These are phyloP conservation scores for Alloascoidea africana DNA, from an alignment of 805 yeast species.

Conservation along the genomic window DNA sequence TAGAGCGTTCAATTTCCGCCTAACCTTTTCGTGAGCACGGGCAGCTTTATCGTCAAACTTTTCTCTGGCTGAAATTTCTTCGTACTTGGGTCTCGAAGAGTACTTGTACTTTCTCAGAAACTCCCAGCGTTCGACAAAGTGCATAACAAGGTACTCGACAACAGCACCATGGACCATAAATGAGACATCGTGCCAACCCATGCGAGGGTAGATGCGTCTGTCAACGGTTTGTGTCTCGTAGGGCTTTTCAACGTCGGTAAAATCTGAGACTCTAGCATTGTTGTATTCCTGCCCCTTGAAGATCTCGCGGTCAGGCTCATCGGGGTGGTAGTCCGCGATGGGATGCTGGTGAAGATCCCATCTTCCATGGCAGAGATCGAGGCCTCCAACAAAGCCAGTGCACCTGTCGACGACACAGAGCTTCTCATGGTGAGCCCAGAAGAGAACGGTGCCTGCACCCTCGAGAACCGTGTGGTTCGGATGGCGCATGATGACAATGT, in stretches of 20 bases:
- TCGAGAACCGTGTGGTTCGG: constrained; percentile 6
- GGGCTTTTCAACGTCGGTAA: constrained; percentile 5
- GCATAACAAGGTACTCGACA: constrained; percentile 5
- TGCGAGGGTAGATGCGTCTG: constrained; percentile 4
- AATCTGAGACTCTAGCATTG: constrained; percentile 5
- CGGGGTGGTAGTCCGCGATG: constrained; percentile 5
- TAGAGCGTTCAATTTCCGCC: background rate
- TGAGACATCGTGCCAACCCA: constrained; percentile 7
- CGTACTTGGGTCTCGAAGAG: constrained; percentile 4
- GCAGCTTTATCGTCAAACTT: constrained; percentile 1
- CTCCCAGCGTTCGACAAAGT: constrained; percentile 7
- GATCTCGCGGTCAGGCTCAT: constrained; percentile 2
- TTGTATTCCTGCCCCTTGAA: constrained; percentile 6
- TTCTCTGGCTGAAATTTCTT: background rate
- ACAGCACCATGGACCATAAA: constrained; percentile 6
- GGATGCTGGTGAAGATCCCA: constrained; percentile 7
- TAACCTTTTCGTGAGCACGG: background rate
- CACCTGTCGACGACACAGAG: constrained; percentile 4
- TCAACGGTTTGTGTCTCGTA: constrained; percentile 5
- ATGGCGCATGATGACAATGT: constrained; percentile 7
- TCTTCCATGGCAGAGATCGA: constrained; percentile 6
- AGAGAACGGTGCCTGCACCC: constrained; percentile 5
- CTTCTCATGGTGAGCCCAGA: constrained; percentile 7
- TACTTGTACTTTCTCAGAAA: constrained; percentile 5
- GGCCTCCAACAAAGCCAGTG: constrained; percentile 5